Base-by-base conservation (phyloP, 176 grass and related monocot species). In the Pharus latifolius region DNA sequence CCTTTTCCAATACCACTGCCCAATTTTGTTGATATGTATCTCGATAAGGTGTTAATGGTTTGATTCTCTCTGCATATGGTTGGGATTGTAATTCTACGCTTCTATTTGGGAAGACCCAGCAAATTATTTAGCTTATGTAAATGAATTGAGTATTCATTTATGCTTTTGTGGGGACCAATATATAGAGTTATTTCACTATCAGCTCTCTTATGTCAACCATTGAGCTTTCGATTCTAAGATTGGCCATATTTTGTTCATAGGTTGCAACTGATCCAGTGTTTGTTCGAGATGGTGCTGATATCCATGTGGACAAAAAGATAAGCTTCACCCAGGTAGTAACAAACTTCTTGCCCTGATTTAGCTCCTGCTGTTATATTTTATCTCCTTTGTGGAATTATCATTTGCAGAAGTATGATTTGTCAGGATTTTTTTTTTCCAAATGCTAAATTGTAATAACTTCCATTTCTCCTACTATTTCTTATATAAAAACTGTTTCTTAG, bases 211-310 rank as follows among this genome's bases (percentile, higher is more conserved):
- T 64, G 38, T 76, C 23, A 78, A 49, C 67, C 49, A 66, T 33
- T 67, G 7, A 62, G 43, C 64, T 56, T 79, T 34, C 73, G 24
- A 81, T 78, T 69, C 18, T 79, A 54, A 46, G 32, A 26, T 52
- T 26, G 72, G 74, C 48, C 38, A 50, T 77, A 33, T 42, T 57
- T 85, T n/a, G n/a, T n/a, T 57, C 12, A 2, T 82, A 97, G 94
- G 89, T 97, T 72, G 86, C 55, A 72, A 85, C 75, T 73, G 94
- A 97, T 62, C 86, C 84, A 5, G 45, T 92, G 52, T 97, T 90
- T 82, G 41, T 49, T 44, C 81, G 89, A 85, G 94, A 97, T 82
- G 94, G 94, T 75, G 61, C 89, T 81, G 89, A 97, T 45, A 74
- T 97, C 22, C 81, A 97, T 72, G 86, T 97, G 8, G 86, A 92